phyloP scores from a whole-genome alignment of 2,329 filamentous ascomycete species.

The Tolypocladium cylindrosporum region DNA sequence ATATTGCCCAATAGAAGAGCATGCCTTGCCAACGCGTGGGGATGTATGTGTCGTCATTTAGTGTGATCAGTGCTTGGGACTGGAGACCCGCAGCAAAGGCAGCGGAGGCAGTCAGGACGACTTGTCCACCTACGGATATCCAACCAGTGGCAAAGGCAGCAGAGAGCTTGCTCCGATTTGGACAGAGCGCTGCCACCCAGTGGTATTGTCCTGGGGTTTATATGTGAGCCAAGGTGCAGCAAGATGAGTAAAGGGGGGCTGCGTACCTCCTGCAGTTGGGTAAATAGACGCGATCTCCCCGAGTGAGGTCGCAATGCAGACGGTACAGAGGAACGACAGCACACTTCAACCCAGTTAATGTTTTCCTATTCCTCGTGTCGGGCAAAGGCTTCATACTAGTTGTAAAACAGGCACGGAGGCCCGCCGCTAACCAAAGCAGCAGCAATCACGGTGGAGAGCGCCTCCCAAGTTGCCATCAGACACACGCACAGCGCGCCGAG shows the following conservation, averaged over 20 bases:
- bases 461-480: slow-evolving; percentile 42
- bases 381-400: slow-evolving; percentile 18
- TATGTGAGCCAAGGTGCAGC: not conserved
- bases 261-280: slow-evolving; percentile 20
- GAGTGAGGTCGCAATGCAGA: slow-evolving; percentile 27
- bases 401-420: slow-evolving; percentile 34
- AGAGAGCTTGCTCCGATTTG: slow-evolving; percentile 1
- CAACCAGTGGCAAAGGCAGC: slow-evolving; percentile 22
- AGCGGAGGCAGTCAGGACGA: slow-evolving; percentile 34
- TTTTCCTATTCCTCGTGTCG: not conserved
- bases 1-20: slow-evolving; percentile 34
- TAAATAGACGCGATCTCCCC: slow-evolving; percentile 28
- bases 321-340: slow-evolving; percentile 27
- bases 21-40: slow-evolving; percentile 34
- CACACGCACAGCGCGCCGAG: slow-evolving; percentile 33
- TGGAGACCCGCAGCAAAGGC: slow-evolving; percentile 35
- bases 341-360: slow-evolving; percentile 18
- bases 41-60: slow-evolving; percentile 29
- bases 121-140: slow-evolving; percentile 35
- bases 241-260: not conserved
- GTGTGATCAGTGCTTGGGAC: slow-evolving; percentile 29
- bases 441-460: slow-evolving; percentile 33
- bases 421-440: slow-evolving; percentile 33
- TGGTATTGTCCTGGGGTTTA: slow-evolving; percentile 28
- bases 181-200: slow-evolving; percentile 29